Conservation (phyloP, 2,329 filamentous ascomycete species). For the Fusarium decemcellulare region DNA sequence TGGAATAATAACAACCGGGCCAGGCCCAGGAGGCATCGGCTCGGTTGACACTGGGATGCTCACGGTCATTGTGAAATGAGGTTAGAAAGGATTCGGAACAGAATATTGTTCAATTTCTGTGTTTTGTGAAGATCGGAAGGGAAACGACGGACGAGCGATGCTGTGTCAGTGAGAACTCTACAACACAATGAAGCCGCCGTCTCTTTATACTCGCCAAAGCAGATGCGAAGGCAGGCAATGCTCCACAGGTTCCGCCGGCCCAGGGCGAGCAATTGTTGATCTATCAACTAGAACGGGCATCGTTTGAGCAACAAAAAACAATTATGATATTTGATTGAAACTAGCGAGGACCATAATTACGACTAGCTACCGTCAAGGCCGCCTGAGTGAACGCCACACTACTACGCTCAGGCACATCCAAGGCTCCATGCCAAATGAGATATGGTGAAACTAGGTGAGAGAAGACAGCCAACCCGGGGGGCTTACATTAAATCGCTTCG, state of each 20-base stretch:
- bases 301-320: not conserved
- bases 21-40: not conserved
- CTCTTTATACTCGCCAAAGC: not conserved
- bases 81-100: too few species aligned
- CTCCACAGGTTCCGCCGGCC: not conserved
- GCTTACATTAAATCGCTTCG: too few species aligned
- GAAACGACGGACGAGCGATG: too few species aligned
- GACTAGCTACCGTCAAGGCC: not conserved
- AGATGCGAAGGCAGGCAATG: not conserved
- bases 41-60: not conserved
- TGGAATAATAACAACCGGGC: not conserved
- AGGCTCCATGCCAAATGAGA: too few species aligned
- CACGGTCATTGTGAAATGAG: not conserved
- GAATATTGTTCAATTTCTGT: too few species aligned
- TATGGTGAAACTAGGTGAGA: too few species aligned
- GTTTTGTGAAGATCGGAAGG: too few species aligned
- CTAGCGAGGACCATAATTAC: not conserved
- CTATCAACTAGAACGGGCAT: not conserved
- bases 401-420: too few species aligned
- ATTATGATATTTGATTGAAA: not conserved
- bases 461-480: too few species aligned
- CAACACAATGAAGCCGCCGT: not conserved
- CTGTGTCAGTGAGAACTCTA: not conserved
- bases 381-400: not conserved
- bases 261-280: not conserved